Evolutionary conservation across 1,284 basidiomycete species (phyloP).

Genomic region (Mycena sp.): DNA sequence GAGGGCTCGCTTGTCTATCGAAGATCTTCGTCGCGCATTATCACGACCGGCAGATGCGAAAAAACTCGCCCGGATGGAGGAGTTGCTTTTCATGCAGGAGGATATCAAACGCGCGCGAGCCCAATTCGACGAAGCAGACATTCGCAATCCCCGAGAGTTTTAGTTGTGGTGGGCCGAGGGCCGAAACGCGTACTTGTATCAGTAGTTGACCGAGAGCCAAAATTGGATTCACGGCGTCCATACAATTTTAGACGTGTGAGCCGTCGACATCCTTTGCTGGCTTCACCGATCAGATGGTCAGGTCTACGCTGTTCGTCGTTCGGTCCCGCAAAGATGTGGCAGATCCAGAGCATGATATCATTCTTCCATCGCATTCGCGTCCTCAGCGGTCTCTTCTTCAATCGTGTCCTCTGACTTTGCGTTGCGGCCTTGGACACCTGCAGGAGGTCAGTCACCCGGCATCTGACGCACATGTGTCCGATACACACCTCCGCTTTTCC

Average conservation of each 20-base stretch:
- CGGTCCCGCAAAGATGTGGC: slow-evolving; percentile 14
- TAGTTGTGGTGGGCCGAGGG: too few relatives aligned
- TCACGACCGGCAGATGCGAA: slow-evolving; percentile 84
- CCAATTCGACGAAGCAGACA: slow-evolving; percentile 69
- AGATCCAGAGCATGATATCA: slow-evolving; percentile 32
- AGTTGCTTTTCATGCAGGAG: slow-evolving; percentile 90
- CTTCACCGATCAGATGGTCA: slow-evolving; percentile 20
- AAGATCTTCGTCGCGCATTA: slow-evolving; percentile 81
- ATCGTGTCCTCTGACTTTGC: slow-evolving; percentile 37
- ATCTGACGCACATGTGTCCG: slow-evolving; percentile 8
- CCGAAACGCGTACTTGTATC: too few relatives aligned
- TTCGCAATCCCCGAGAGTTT: slow-evolving; percentile 52
- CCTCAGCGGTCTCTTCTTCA: slow-evolving; percentile 41
- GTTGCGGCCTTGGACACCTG: slow-evolving; percentile 67
- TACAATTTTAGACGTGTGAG: slow-evolving; percentile 20
- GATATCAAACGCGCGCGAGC: slow-evolving; percentile 90
- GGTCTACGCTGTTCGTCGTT: too few relatives aligned
- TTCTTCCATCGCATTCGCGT: slow-evolving; percentile 72
- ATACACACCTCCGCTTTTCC: slow-evolving; percentile 71
- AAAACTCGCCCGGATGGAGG: slow-evolving; percentile 89
- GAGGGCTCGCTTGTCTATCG: slow-evolving; percentile 79
- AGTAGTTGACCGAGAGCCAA: slow-evolving; percentile 6
- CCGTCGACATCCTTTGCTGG: background rate
- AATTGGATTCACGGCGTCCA: background rate
- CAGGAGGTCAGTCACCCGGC: slow-evolving; percentile 23